These are phyloP conservation scores for Hygrophorus pudorinus DNA, from an alignment of 768 basidiomycete species.

Conservation along the genomic window DNA sequence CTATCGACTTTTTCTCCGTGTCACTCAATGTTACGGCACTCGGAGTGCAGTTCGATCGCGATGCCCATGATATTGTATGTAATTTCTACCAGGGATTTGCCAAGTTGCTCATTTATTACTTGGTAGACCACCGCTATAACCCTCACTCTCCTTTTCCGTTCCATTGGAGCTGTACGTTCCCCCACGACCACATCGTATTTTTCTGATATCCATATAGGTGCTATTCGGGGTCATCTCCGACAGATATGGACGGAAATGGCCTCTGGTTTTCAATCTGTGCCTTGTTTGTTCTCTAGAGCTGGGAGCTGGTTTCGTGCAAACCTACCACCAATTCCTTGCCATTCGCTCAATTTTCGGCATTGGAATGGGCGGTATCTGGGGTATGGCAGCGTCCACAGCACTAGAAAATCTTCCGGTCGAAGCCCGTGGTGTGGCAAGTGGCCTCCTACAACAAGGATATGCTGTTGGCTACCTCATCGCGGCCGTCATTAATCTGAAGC, in stretches of 20 bases:
- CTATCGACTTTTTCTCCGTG: conserved; percentile 80
- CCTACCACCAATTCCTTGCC: conserved; percentile 70
- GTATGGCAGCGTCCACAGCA: conserved; percentile 68
- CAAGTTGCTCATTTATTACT: not conserved
- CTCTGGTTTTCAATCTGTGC: conserved; percentile 66
- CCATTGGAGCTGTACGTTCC: conserved; percentile 48
- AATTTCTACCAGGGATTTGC: not conserved
- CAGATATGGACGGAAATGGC: conserved; percentile 92
- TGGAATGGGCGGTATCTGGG: conserved; percentile 89
- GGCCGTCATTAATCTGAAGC: conserved; percentile 67
- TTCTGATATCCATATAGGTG: conserved; percentile 20
- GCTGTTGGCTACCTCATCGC: conserved; percentile 79
- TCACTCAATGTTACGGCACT: conserved; percentile 47
- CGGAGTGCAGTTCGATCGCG: conserved; percentile 34
- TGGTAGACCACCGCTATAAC: conserved; percentile 73
- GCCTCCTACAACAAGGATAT: conserved; percentile 84
- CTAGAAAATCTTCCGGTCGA: conserved; percentile 87
- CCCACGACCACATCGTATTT: conserved; percentile 3
- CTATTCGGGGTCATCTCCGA: conserved; percentile 83
- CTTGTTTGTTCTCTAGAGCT: conserved; percentile 67
- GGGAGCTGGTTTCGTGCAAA: conserved; percentile 71
- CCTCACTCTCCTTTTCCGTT: conserved; percentile 86
- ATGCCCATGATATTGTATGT: conserved; percentile 31
- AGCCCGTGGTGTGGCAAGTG: conserved; percentile 75
- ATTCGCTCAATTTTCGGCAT: conserved; percentile 78